These are phyloP conservation scores for Dendryphion nanum DNA, from an alignment of 2,329 filamentous ascomycete species.

Conservation along the genomic window DNA sequence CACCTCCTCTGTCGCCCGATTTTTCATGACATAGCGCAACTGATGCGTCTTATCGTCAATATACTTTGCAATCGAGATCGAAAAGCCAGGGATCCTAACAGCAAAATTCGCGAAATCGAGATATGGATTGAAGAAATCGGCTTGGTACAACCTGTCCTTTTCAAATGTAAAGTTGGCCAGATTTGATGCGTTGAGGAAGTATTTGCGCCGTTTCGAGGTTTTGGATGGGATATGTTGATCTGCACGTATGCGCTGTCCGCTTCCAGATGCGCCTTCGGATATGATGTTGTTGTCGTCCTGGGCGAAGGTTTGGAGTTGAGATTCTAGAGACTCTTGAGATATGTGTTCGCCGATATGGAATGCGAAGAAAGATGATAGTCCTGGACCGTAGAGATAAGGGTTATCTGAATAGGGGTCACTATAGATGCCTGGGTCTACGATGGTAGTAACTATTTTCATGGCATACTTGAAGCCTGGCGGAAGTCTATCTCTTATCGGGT, in stretches of 20 bases:
- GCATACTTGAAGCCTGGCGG: constrained; percentile 38
- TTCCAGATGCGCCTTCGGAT: constrained; percentile 43
- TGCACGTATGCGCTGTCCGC: constrained; percentile 31
- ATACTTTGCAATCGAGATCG: constrained; percentile 45
- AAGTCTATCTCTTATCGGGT: constrained; percentile 34
- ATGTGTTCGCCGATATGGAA: constrained; percentile 30
- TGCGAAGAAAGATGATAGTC: constrained; percentile 33
- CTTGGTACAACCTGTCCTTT: constrained; percentile 44
- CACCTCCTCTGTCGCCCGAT: constrained; percentile 41
- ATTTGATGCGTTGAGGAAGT: constrained; percentile 38
- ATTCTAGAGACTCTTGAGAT: constrained; percentile 12
- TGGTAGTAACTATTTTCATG: constrained; percentile 35
- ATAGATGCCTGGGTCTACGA: constrained; percentile 37
- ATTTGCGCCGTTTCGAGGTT: constrained; percentile 46
- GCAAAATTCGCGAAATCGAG: constrained; percentile 48
- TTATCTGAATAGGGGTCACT: constrained; percentile 37
- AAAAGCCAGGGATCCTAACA: constrained; percentile 46
- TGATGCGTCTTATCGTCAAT: constrained; percentile 50
- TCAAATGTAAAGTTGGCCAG: constrained; percentile 43
- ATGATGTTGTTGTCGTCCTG: constrained; percentile 28
- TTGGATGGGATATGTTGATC: constrained; percentile 35
- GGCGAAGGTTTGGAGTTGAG: constrained; percentile 22
- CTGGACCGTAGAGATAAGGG: constrained; percentile 38
- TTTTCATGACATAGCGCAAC: constrained; percentile 47
- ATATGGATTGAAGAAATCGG: constrained; percentile 51